Evolutionary conservation across 305 asterid genomes (phyloP).

Genomic region (Euphrasia arctica): DNA sequence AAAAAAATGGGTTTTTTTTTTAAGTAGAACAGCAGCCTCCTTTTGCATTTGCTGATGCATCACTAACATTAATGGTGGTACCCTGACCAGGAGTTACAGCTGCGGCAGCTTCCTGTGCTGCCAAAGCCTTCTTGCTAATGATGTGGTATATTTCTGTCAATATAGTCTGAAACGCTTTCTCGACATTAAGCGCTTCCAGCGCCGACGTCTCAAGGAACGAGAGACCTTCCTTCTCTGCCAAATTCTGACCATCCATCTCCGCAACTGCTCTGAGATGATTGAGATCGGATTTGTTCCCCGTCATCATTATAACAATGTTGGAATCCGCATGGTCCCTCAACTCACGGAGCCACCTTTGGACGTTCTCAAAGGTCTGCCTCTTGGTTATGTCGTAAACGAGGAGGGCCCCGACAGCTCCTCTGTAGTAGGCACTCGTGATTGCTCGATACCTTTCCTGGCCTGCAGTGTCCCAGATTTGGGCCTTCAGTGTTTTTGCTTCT

Average conservation of each 20-base stretch:
- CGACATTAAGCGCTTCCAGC: slow-evolving; percentile 63
- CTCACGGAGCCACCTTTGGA: slow-evolving; percentile 78
- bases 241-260: slow-evolving; percentile 60
- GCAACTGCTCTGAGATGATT: slow-evolving; percentile 65
- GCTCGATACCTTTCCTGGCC: slow-evolving; percentile 95
- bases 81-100: slow-evolving; percentile 62
- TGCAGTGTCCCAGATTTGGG: slow-evolving; percentile 94
- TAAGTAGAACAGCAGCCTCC: slow-evolving; percentile 70
- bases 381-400: slow-evolving; percentile 83
- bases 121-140: slow-evolving; percentile 87
- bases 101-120: slow-evolving; percentile 74
- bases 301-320: slow-evolving; percentile 73
- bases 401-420: slow-evolving; percentile 94
- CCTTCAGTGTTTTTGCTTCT: slow-evolving; percentile 80
- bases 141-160: slow-evolving; percentile 65
- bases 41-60: slow-evolving; percentile 47
- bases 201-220: slow-evolving; percentile 45
- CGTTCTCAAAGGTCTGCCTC: slow-evolving; percentile 73
- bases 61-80: slow-evolving; percentile 61
- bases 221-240: slow-evolving; percentile 88
- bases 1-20: background rate
- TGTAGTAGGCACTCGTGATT: slow-evolving; percentile 80
- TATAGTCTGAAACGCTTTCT: slow-evolving; percentile 73
- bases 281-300: slow-evolving; percentile 76
- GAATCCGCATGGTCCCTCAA: slow-evolving; percentile 70